A percentile compares a stretch with the other conserved stretches of the same genome.
Evolutionary conservation across 2,329 filamentous ascomycete species (phyloP).

Genomic region (Ophiostoma fasciatum): DNA sequence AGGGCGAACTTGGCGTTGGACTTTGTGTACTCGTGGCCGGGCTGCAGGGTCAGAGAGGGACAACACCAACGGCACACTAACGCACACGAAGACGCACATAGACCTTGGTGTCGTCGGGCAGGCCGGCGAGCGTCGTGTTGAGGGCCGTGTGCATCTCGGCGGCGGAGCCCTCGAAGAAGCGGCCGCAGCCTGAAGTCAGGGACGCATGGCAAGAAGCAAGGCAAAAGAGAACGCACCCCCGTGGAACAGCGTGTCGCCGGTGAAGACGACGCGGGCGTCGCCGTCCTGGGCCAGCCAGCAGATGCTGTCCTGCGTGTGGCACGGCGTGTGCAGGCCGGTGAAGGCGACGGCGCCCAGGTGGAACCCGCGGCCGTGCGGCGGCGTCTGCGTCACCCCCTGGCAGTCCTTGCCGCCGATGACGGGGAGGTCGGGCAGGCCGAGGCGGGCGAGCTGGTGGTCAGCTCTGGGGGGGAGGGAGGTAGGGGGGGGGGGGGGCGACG

Average conservation of each 20-base stretch:
- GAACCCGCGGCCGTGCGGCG: slow-evolving; percentile 61
- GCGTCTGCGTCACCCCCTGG: slow-evolving; percentile 62
- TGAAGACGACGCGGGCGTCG: slow-evolving; percentile 66
- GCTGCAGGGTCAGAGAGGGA: slow-evolving; percentile 37
- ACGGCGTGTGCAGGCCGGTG: slow-evolving; percentile 85
- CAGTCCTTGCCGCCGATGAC: slow-evolving; percentile 79
- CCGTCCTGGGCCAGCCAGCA: slow-evolving; percentile 86
- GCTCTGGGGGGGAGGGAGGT: too few species aligned
- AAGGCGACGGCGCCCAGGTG: slow-evolving; percentile 72
- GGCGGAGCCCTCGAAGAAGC: slow-evolving; percentile 87
- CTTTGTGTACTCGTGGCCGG: slow-evolving; percentile 97
- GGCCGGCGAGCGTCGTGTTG: slow-evolving; percentile 64
- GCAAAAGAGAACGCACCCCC: slow-evolving; percentile 40
- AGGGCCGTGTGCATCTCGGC: slow-evolving; percentile 86
- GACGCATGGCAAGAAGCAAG: background rate
- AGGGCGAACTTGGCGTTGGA: slow-evolving; percentile 80
- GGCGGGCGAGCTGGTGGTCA: slow-evolving; percentile 20
- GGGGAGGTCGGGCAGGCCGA: slow-evolving; percentile 46
- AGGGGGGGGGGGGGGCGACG: background rate
- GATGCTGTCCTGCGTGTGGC: slow-evolving; percentile 96
- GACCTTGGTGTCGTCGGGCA: slow-evolving; percentile 85
- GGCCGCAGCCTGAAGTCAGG: slow-evolving; percentile 56
- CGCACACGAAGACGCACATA: slow-evolving; percentile 43
- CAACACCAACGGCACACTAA: too few species aligned
- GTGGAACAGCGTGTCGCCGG: slow-evolving; percentile 91